Evolutionary conservation across 495 filamentous ascomycete genomes (phyloP), one percentile per base, ranked within the genome.

Genomic region (Daldinia vernicosa): DNA sequence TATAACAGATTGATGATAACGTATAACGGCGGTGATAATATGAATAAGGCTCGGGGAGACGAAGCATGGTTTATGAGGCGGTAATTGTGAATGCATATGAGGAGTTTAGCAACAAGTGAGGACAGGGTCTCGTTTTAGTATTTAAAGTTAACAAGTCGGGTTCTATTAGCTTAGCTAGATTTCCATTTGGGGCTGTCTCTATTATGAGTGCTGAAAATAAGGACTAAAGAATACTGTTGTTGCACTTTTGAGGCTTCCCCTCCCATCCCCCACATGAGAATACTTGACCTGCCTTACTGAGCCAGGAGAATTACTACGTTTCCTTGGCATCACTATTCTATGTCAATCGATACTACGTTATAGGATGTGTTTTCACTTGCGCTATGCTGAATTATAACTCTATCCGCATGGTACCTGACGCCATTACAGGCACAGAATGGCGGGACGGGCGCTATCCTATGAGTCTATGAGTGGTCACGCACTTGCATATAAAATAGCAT

Each of bases 221-320:
- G n/a, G 40, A 17, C 6, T 11, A 22, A n/a, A 14, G 26, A 24
- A 30, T 0, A 54, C 14, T 47, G 17, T 24, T 9, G 17, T 24
- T 47, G 4, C 8, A 24, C 17, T 47, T 24, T 12, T 4, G 19
- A 33, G 39, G 15, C 55, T 53, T 59, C 60, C 55, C 60, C 60
- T 60, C 54, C 33, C 24, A 40, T 69, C 66, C 33, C 53, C 43
- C 33, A 30, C 33, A 35, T 6, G 12, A 28, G 17, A 47, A 26
- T 14, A 30, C 26, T n/a, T 39, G 61, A 70, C 67, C 67, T 70
- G 47, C 67, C 61, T 60, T 22, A 65, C 53, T 56, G 19, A 51
- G 67, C 37, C 51, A 56, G 47, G 14, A 47, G 35, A 37, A 65
- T 70, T 65, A 70, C 61, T 65, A 60, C 47, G 11, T 17, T 50